These are phyloP conservation scores for Leishmania lainsoni DNA, from an alignment of 208 protist species.

Conservation along the genomic window DNA sequence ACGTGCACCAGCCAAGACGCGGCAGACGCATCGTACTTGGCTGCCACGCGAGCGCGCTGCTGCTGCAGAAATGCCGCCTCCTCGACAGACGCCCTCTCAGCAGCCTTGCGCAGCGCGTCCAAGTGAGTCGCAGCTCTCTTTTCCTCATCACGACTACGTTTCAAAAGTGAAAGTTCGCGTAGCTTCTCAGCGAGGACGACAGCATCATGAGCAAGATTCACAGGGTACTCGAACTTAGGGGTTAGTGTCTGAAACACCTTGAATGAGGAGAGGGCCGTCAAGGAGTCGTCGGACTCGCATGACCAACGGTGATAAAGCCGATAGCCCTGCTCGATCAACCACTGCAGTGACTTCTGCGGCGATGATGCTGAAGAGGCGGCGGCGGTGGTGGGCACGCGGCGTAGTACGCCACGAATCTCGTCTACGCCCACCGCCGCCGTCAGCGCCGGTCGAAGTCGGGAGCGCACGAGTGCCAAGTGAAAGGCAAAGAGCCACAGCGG, in stretches of 20 bases:
- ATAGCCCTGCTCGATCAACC: conserved; percentile 62
- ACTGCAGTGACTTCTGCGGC: background rate
- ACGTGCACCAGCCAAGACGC: conserved; percentile 47
- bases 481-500: conserved; percentile 88
- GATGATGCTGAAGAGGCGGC: background rate
- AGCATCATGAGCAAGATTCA: conserved; percentile 40
- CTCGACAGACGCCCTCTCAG: conserved; percentile 30
- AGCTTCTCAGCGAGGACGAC: conserved; percentile 47
- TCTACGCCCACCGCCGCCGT: conserved; percentile 34
- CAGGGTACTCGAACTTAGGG: conserved; percentile 48
- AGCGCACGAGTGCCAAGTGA: conserved; percentile 43
- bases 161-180: conserved; percentile 48
- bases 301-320: conserved; percentile 31
- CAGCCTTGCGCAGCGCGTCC: conserved; percentile 31
- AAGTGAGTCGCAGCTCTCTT: conserved; percentile 33
- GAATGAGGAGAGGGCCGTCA: conserved; percentile 1
- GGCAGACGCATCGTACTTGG: conserved; percentile 64
- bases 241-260: conserved; percentile 6
- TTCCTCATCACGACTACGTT: conserved; percentile 32
- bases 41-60: conserved; percentile 61
- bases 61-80: conserved; percentile 62
- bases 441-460: conserved; percentile 40
- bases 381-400: conserved; percentile 14
- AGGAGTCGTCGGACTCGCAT: background rate
- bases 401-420: conserved; percentile 54